A percentile compares a stretch with the other conserved stretches of the same genome.
phyloP scores from a whole-genome alignment of 139 green algal genomes.

The Mesostigma viride region DNA sequence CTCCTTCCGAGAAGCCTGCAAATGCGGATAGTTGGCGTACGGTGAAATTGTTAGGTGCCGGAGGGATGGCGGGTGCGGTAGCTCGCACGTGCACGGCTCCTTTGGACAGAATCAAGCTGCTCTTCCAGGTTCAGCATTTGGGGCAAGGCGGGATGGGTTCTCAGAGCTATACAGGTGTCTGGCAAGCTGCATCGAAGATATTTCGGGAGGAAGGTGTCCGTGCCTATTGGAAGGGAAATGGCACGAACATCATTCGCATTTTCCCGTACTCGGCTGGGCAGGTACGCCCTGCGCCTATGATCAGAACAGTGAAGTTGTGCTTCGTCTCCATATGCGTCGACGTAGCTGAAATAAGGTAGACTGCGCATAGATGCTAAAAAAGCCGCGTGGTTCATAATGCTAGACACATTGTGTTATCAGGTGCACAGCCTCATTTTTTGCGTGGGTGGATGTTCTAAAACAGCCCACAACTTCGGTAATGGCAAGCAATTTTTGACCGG shows the following conservation, averaged over 20 bases:
- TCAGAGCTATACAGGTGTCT: slow-evolving; percentile 69
- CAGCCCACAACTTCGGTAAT: too few species aligned
- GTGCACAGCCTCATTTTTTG: too few species aligned
- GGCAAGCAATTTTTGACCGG: too few species aligned
- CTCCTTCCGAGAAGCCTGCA: too few species aligned
- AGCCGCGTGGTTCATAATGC: too few species aligned
- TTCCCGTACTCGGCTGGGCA: slow-evolving; percentile 80
- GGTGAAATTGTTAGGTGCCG: slow-evolving; percentile 44
- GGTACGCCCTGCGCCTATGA: slow-evolving; percentile 30
- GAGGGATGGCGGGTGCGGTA: slow-evolving; percentile 53
- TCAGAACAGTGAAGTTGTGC: slow-evolving; percentile 42
- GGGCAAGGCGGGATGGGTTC: slow-evolving; percentile 29
- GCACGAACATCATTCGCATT: slow-evolving; percentile 78
- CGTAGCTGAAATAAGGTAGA: too few species aligned
- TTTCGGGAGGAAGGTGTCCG: slow-evolving; percentile 72
- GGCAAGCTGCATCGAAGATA: slow-evolving; percentile 71
- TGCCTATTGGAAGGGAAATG: slow-evolving; percentile 90
- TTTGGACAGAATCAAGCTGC: slow-evolving; percentile 84
- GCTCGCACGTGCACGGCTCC: slow-evolving; percentile 58
- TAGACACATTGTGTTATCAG: too few species aligned
- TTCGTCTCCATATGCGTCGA: slow-evolving; percentile 25
- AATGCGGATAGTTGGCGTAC: too few species aligned
- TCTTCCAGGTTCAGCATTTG: slow-evolving; percentile 64
- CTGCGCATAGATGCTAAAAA: too few species aligned
- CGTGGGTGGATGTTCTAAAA: too few species aligned